Evolutionary conservation across 768 basidiomycete species (phyloP).

Genomic region (Chlorophyllum brunneum): DNA sequence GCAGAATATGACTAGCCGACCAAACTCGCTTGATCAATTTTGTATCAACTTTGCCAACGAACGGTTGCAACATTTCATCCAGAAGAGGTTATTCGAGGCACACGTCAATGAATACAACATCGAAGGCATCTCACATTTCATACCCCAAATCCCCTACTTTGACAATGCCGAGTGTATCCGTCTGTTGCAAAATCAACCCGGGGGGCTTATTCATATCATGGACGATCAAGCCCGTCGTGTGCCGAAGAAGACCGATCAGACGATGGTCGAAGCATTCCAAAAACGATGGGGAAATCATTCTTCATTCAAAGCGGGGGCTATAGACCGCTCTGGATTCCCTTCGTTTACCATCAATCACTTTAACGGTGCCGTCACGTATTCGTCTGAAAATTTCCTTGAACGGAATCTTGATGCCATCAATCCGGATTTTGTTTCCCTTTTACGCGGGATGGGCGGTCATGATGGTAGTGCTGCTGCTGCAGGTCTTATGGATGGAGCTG

Average conservation of each 20-base stretch:
- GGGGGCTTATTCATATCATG: conserved; percentile 95
- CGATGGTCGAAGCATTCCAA: conserved; percentile 91
- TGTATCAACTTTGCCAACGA: conserved; percentile 97
- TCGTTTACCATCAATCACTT: conserved; percentile 93
- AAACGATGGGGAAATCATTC: conserved; percentile 95
- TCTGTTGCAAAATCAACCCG: conserved; percentile 80
- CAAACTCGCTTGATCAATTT: conserved; percentile 95
- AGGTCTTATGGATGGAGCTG: conserved; percentile 22
- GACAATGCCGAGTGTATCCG: conserved; percentile 90
- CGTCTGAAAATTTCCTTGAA: conserved; percentile 85
- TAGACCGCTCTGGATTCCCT: conserved; percentile 74
- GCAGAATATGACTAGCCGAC: conserved; percentile 82
- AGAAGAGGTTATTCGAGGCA: conserved; percentile 75
- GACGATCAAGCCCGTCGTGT: conserved; percentile 89
- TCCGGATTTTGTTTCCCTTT: conserved; percentile 87
- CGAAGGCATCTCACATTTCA: conserved; percentile 71
- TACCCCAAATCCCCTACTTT: conserved; percentile 75
- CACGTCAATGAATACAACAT: conserved; percentile 79
- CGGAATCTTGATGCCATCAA: conserved; percentile 87
- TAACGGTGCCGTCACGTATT: conserved; percentile 89
- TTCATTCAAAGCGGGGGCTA: conserved; percentile 78
- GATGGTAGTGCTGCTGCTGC: neutral
- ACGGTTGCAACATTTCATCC: conserved; percentile 78
- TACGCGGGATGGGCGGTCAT: conserved; percentile 64
- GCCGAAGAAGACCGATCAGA: conserved; percentile 88